phyloP scores from a whole-genome alignment of 495 filamentous ascomycete species.

The Podospora appendiculata region DNA sequence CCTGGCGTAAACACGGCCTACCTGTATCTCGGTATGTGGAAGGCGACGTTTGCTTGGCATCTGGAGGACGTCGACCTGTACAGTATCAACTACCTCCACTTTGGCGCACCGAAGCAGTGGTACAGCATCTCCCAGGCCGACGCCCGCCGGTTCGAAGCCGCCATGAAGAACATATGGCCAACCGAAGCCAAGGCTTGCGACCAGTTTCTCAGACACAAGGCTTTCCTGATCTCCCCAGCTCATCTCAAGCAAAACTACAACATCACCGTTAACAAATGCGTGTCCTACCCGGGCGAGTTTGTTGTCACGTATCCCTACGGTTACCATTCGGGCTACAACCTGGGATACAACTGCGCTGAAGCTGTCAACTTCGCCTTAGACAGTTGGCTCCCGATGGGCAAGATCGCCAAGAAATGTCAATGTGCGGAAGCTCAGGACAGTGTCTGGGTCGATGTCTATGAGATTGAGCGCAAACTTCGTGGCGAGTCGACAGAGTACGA shows the following conservation, averaged over 20 bases:
- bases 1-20: conserved; percentile 99
- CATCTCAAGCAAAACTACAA: conserved; percentile 78
- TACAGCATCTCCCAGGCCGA: conserved; percentile 97
- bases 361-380: conserved; percentile 98
- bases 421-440: conserved; percentile 82
- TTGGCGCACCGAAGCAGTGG: conserved; percentile 98
- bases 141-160: conserved; percentile 85
- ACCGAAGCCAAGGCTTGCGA: conserved; percentile 94
- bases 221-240: conserved; percentile 91
- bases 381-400: conserved; percentile 88
- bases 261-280: conserved; percentile 89
- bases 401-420: conserved; percentile 93
- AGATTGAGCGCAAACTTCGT: conserved; percentile 88
- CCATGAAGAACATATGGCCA: conserved; percentile 94
- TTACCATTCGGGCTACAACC: conserved; percentile 96
- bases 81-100: conserved; percentile 99
- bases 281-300: conserved; percentile 97
- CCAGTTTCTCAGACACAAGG: conserved; percentile 96
- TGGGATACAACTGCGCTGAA: conserved; percentile 98
- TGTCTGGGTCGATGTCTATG: conserved; percentile 94
- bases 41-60: conserved; percentile 98
- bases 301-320: conserved; percentile 98
- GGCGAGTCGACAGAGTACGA: conserved; percentile 90
- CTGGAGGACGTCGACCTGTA: conserved; percentile 97
- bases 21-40: conserved; percentile 98